Evolutionary conservation across 768 basidiomycete genomes (phyloP).

Genomic region (Agrocybe praecox): DNA sequence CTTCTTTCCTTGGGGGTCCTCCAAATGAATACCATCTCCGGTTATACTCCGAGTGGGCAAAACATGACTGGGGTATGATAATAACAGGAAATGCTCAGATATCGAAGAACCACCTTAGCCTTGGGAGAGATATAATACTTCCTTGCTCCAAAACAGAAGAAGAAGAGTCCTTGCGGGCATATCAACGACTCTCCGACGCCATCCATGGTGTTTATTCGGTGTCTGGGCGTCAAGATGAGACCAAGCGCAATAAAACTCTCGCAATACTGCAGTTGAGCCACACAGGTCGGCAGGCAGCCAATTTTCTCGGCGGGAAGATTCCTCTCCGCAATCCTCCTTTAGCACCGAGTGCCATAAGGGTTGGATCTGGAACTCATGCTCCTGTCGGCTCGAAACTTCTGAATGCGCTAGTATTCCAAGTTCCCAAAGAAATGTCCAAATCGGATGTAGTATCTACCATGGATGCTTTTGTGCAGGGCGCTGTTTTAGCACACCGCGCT

Average conservation of each 20-base stretch:
- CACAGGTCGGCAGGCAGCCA: conserved; percentile 79
- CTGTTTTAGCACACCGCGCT: conserved; percentile 58
- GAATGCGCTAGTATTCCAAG: conserved; percentile 60
- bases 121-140: conserved; percentile 74
- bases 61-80: conserved; percentile 84
- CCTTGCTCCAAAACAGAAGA: conserved; percentile 31
- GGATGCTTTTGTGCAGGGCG: conserved; percentile 66
- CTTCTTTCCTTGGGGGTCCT: conserved; percentile 62
- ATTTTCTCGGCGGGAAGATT: conserved; percentile 67
- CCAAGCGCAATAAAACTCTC: conserved; percentile 32
- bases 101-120: conserved; percentile 56
- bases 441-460: conserved; percentile 65
- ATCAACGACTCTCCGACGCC: conserved; percentile 45
- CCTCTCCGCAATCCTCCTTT: conserved; percentile 57
- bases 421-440: conserved; percentile 58
- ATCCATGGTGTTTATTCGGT: conserved; percentile 43
- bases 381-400: conserved; percentile 36
- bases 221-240: background rate
- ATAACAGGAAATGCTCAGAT: conserved; percentile 88
- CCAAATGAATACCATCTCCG: conserved; percentile 66
- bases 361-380: conserved; percentile 32
- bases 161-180: conserved; percentile 48
- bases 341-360: conserved; percentile 67
- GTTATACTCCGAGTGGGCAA: conserved; percentile 78
- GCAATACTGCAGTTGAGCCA: conserved; percentile 88